Base-by-base conservation (phyloP, 768 basidiomycete species). In the Hericium erinaceus region DNA sequence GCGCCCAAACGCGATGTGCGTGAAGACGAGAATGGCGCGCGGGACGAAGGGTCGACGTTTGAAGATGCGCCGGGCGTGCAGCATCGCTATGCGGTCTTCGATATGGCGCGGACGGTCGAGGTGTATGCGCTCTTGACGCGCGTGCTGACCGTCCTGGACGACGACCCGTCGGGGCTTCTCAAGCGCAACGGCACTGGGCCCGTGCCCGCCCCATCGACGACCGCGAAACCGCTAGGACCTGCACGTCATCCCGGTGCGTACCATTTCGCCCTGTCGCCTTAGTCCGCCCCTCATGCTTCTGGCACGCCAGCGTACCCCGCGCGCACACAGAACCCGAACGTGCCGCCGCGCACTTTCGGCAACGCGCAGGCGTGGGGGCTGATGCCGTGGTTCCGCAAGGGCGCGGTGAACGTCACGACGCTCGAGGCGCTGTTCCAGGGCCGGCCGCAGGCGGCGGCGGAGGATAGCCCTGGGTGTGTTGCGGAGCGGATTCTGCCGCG, bases 61-160 rank as follows among this genome's bases (percentile, higher is more conserved):
- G 56, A 57, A 13, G 40, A 61, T 49, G 62, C 58, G 18, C 55
- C 60, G 22, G 62, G 62, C 48, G 62, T 63, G 49, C 60, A 63
- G 58, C 62, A 58, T 38, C 46, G 39, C 26, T 63, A 59, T 48
- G 41, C 53, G 22, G 50, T 50, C 16, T 26, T 56, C 4, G 62
- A 61, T 20, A 52, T 63, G 6, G 41, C 50, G 39, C 38, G 54
- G 5, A 56, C 61, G 28, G 54, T 63, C 53, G 55, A 61, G 10
- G 18, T 58, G 39, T 63, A 57, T 54, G 51, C 52, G 2, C 18
- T 52, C 37, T n/a, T 63, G 18, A 50, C 62, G 24, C 38, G 40
- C 22, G 48, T 49, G 16, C 40, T 52, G 22, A 40, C 16, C 15
- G 41, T 22, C 2, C 10, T 56, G 7, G 22, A 46, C 24, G 57